Evolutionary conservation across 192 early-diverging fungal genomes (phyloP), one percentile per base, ranked within the genome.

Genomic region (Umbelopsis sp.): DNA sequence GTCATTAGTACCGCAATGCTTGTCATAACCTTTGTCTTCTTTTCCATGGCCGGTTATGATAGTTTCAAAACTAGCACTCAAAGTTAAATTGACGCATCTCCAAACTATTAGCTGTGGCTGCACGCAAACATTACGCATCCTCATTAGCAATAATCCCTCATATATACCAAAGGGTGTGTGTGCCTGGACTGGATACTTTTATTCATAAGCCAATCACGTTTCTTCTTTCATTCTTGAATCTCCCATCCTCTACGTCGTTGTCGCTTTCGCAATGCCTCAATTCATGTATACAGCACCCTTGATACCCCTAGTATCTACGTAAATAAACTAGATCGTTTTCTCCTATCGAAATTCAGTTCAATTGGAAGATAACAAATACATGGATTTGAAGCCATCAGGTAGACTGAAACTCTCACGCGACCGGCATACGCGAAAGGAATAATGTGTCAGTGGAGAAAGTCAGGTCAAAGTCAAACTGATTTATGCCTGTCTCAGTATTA

Each of bases 1-100:
- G 90, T 92, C 51, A 77, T 92, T 21, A 87, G 91, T 25, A 91
- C 89, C 4, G 75, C 76, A 1, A 73, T 92, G 17, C 72, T 92
- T 8, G 89, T 88, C 4, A 66, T 77, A 38, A 66, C 69, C 0
- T 75, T 70, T 45, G 51, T 62, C 26, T 41, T 70, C 24, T 66
- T 75, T n/a, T 32, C 56, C 24, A n/a, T 62, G 6, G 24, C 56
- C 17, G 56, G 56, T 3, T 62, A 34, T 62, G 56, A 62, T 12
- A 31, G 56, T 31, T 62, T 32, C 31, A 29, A 34, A 29, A 62
- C 56, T 20, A 26, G 17, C 31, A 20, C 26, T 6, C 26, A 32
- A 7, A 34, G 52, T 12, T 14, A 53, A n/a, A 26, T 53, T 12
- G 24, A 24, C 22, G 10, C 4, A 8, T 25, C 38, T 41, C 38